Percentiles rank a stretch among this genome's conserved stretches.
phyloP scores from a whole-genome alignment of 1,284 basidiomycete genomes.

The Cronartium quercuum region DNA sequence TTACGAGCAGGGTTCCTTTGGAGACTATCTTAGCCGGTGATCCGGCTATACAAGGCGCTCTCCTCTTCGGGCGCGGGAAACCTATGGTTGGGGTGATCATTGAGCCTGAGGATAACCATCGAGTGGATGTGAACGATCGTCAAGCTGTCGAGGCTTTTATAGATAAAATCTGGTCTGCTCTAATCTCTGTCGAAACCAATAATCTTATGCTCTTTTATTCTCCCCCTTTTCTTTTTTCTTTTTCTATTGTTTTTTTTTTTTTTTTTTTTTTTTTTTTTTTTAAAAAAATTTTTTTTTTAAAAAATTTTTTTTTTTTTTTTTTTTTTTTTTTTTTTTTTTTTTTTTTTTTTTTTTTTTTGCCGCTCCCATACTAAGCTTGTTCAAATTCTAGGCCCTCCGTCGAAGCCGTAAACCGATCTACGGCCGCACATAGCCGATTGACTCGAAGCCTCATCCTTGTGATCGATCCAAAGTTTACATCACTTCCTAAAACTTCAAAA shows the following conservation, averaged over 20 bases:
- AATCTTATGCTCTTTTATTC: neutral
- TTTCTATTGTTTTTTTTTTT: too few species aligned
- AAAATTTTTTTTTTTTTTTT: too few species aligned
- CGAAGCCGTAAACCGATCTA: neutral
- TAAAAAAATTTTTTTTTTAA: too few species aligned
- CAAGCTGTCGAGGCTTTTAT: neutral
- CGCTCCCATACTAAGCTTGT: too few species aligned
- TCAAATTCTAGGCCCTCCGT: neutral
- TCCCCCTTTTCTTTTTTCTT: neutral
- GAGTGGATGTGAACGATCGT: conserved; percentile 1
- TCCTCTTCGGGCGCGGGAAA: conserved; percentile 5
- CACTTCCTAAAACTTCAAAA: neutral
- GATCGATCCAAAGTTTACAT: neutral
- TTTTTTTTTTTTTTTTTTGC: too few species aligned
- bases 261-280: too few species aligned
- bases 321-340: too few species aligned
- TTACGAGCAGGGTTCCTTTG: neutral
- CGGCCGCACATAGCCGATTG: neutral
- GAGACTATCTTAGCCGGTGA: neutral
- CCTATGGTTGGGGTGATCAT: neutral
- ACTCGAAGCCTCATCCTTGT: neutral
- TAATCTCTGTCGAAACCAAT: neutral
- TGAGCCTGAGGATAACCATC: neutral
- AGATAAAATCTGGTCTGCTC: neutral
- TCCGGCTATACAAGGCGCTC: neutral